Evolutionary conservation across 2,329 filamentous ascomycete species (phyloP).

Genomic region (Periconia sp.): DNA sequence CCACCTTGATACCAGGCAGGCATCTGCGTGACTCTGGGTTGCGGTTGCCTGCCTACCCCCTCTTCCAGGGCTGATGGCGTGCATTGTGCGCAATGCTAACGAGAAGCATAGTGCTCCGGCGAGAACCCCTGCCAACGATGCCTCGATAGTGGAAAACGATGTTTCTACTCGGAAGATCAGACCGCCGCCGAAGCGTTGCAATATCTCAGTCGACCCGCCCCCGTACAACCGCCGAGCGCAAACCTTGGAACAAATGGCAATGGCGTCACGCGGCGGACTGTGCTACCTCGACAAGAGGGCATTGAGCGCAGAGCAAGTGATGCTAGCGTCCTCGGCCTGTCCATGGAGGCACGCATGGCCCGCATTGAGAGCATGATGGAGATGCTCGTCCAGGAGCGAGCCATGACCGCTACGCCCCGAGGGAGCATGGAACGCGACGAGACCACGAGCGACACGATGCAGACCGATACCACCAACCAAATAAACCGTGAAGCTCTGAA

Average conservation of each 20-base stretch:
- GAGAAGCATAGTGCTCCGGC: constrained; percentile 33
- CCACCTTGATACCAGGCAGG: not conserved
- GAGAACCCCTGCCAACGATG: constrained; percentile 45
- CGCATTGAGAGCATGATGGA: constrained; percentile 45
- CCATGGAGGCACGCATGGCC: constrained; percentile 43
- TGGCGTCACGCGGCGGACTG: constrained; percentile 19
- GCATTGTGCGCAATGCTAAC: constrained; percentile 4
- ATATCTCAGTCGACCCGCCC: constrained; percentile 42
- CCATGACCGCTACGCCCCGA: constrained; percentile 26
- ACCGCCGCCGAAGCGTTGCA: constrained; percentile 45
- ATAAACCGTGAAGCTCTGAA: constrained; percentile 31
- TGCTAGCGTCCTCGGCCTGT: constrained; percentile 29
- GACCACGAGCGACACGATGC: constrained; percentile 19
- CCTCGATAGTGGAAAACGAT: constrained; percentile 40
- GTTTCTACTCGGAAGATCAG: constrained; percentile 47
- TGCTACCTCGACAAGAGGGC: constrained; percentile 26
- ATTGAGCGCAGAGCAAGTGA: constrained; percentile 34
- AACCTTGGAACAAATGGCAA: constrained; percentile 17
- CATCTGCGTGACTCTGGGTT: not conserved
- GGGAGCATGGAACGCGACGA: constrained; percentile 37
- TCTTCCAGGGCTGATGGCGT: not conserved
- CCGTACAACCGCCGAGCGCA: constrained; percentile 20
- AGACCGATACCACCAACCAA: constrained; percentile 25
- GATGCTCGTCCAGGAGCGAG: constrained; percentile 37
- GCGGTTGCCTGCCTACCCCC: no score